Conservation (phyloP, 2,329 filamentous ascomycete genomes). For the Calonectria ilicicola region DNA sequence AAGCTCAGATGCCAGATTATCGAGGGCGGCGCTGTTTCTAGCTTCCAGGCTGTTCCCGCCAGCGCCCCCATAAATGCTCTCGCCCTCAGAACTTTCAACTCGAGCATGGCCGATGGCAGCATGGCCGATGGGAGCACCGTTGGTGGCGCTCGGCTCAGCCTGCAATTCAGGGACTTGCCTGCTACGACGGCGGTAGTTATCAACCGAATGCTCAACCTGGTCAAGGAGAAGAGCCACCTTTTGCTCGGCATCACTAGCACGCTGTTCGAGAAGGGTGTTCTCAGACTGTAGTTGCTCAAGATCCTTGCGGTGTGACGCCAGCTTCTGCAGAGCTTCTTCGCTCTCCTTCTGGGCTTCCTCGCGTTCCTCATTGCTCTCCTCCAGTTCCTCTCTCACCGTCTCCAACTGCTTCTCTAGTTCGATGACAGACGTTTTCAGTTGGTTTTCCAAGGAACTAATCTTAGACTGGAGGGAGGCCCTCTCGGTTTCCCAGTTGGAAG, state of each 20-base stretch:
- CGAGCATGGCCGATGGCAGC: conserved; percentile 57
- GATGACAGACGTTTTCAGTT: conserved; percentile 73
- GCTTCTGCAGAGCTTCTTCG: conserved; percentile 66
- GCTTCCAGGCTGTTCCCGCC: conserved; percentile 51
- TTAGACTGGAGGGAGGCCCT: conserved; percentile 74
- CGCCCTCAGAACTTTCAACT: conserved; percentile 69
- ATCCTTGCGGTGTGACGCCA: conserved; percentile 73
- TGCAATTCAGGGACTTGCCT: conserved; percentile 67
- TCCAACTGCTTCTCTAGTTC: conserved; percentile 79
- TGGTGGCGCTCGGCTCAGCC: conserved; percentile 56
- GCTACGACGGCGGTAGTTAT: conserved; percentile 88
- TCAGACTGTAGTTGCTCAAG: conserved; percentile 87
- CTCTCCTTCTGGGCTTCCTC: conserved; percentile 70
- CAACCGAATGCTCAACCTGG: conserved; percentile 93
- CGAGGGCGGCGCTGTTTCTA: conserved; percentile 77
- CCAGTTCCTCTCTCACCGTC: conserved; percentile 77
- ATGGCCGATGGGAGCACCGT: conserved; percentile 56
- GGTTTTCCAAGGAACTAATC: conserved; percentile 76
- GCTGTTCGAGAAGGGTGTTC: conserved; percentile 83
- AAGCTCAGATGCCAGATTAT: conserved; percentile 91
- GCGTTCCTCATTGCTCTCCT: conserved; percentile 74
- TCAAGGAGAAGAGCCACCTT: conserved; percentile 94
- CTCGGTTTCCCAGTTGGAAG: conserved; percentile 80
- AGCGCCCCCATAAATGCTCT: conserved; percentile 72
- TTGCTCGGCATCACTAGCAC: conserved; percentile 89